Evolutionary conservation across 805 yeast species (phyloP), one percentile per base, ranked within the genome.

Genomic region (Candida jianshihensis): DNA sequence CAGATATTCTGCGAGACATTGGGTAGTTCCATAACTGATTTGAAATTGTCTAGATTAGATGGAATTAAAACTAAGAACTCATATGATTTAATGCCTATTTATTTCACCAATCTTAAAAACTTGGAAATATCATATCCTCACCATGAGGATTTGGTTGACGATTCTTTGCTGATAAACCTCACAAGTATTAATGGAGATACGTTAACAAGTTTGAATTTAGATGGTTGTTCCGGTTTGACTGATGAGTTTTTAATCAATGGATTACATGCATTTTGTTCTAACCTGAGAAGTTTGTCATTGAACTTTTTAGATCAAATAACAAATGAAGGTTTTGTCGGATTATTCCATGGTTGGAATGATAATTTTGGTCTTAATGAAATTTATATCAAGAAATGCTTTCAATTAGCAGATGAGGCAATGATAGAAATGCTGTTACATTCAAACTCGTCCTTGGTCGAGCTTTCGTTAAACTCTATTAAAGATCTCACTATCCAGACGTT

Each of bases 381-480:
- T 16, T 74, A 73, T 44, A 51, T 90, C 6, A 68, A 75, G 16
- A 74, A 90, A 44, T 87, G 95, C 52, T 58, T 70, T 6, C 71
- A 72, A 2, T 48, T 90, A 13, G 77, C 76, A 1, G 88, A 87
- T 53, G 65, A 58, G 8, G 81, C 85, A 0, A 51, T 86, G 1
- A 63, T 68, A 30, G 76, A 80, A 10, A 52, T 85, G 21, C 49
- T 88, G 4, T 53, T 64, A 4, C 95, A 86, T 44, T 75, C 84
- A 2, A 70, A 73, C 2, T 56, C 68, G 18, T 76, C 95, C 0
- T 51, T 92, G 20, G 80, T 80, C 19, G 81, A 80, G 34, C 59
- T 92, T 19, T 77, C 73, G 43, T 42, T 92, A 40, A 90, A 90
- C 53, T 84, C 96, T 0, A 53, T 87, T n/a, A 70, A 75, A 42